These are phyloP conservation scores for Wallacemonas collosoma DNA, from an alignment of 208 protist species.

Conservation along the genomic window DNA sequence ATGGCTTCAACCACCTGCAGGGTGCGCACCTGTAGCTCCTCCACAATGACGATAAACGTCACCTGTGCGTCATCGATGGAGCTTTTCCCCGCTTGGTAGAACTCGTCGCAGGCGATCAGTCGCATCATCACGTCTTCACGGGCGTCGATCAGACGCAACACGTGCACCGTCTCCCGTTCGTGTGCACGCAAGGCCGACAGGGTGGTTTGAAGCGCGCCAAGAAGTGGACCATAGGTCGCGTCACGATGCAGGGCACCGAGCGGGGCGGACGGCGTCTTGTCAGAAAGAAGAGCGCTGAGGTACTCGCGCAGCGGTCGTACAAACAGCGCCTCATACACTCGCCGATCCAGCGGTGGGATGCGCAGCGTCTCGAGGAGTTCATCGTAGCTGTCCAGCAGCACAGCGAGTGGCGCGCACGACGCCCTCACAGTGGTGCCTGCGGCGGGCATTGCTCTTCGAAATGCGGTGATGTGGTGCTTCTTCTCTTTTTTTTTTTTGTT, in stretches of 20 bases:
- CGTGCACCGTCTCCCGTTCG: conserved; percentile 38
- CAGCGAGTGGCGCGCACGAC: not conserved
- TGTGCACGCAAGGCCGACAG: conserved; percentile 33
- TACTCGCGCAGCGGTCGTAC: conserved; percentile 26
- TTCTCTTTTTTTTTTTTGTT: not conserved
- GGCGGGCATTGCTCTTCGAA: too few species aligned
- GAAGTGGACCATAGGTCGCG: conserved; percentile 6
- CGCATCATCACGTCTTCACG: conserved; percentile 47
- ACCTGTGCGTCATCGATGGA: conserved; percentile 47
- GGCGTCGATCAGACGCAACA: conserved; percentile 34
- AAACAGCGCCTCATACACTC: conserved; percentile 40
- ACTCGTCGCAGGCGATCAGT: conserved; percentile 39
- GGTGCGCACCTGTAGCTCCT: conserved; percentile 57
- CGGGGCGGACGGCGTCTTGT: not conserved
- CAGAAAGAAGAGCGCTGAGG: not conserved
- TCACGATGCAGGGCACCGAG: not conserved
- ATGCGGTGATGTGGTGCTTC: not conserved
- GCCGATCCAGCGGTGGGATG: conserved; percentile 36
- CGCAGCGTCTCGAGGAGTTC: conserved; percentile 23
- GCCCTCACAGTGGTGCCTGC: too few species aligned
- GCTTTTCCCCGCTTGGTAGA: conserved; percentile 29
- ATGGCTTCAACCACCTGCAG: conserved; percentile 63
- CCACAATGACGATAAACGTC: conserved; percentile 38
- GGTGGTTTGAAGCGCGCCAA: conserved; percentile 39
- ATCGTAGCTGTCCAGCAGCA: conserved; percentile 26